Percentiles rank a stretch among this genome's conserved stretches.
These are phyloP conservation scores for Cladophialophora chaetospira DNA, from an alignment of 2,329 filamentous ascomycete genomes.

Conservation along the genomic window DNA sequence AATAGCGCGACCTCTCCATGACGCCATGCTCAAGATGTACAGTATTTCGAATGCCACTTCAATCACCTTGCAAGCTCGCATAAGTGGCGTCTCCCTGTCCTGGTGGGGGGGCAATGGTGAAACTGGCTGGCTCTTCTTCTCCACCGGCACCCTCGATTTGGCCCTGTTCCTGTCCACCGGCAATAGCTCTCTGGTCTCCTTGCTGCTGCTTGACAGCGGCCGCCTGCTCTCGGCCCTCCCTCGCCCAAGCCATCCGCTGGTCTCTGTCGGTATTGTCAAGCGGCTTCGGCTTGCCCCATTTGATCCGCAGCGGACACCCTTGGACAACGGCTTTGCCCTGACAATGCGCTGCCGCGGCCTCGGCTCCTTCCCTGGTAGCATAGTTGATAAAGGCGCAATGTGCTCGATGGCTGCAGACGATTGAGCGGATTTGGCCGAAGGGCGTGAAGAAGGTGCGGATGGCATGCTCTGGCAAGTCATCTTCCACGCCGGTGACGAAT, in stretches of 20 bases:
- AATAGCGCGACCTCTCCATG: conserved; percentile 7
- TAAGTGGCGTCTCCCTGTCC: conserved; percentile 78
- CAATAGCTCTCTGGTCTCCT: conserved; percentile 29
- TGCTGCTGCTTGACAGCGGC: conserved; percentile 49
- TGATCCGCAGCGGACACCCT: conserved; percentile 83
- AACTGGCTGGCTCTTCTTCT: conserved; percentile 36
- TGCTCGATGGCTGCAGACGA: conserved; percentile 95
- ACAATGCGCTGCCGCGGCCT: conserved; percentile 79
- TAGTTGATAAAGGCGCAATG: conserved; percentile 98
- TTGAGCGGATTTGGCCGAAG: conserved; percentile 85
- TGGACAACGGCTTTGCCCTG: conserved; percentile 87
- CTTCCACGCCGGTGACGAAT: conserved; percentile 93
- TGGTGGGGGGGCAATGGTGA: conserved; percentile 72
- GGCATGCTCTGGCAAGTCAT: conserved; percentile 91
- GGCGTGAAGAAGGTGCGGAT: conserved; percentile 86
- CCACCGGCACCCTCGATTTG: conserved; percentile 47
- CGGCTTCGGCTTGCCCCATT: conserved; percentile 91
- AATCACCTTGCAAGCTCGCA: conserved; percentile 77
- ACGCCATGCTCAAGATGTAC: conserved; percentile 38
- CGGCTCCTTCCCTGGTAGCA: conserved; percentile 78
- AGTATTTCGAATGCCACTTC: conserved; percentile 20
- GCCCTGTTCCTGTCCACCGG: conserved; percentile 36
- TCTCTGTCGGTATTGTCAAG: conserved; percentile 90
- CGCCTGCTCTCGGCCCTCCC: conserved; percentile 69
- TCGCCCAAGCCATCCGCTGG: conserved; percentile 75